These are phyloP conservation scores for Sphaceloma murrayae DNA, from an alignment of 2,329 filamentous ascomycete genomes.

Conservation along the genomic window DNA sequence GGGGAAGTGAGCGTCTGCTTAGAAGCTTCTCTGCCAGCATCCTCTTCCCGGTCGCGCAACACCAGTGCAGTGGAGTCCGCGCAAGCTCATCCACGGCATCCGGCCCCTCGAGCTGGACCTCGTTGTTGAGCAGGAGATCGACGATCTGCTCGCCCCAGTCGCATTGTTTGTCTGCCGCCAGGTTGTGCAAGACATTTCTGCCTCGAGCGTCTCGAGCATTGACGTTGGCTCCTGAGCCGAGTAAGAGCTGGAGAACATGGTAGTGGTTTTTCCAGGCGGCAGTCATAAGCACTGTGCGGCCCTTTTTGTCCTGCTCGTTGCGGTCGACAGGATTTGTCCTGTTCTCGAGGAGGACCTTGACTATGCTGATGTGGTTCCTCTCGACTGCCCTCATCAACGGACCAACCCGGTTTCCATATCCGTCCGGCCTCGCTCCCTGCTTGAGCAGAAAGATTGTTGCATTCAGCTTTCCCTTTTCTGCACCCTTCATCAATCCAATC, in stretches of 20 bases:
- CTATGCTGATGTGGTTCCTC: constrained; percentile 35
- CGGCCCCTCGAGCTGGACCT: constrained; percentile 19
- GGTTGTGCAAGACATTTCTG: constrained; percentile 32
- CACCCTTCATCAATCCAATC: constrained; percentile 33
- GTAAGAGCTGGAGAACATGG: constrained; percentile 32
- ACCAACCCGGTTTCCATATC: constrained; percentile 24
- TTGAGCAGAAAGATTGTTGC: constrained; percentile 29
- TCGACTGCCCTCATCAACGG: constrained; percentile 34
- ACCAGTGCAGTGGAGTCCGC: constrained; percentile 24
- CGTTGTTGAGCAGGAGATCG: constrained; percentile 21
- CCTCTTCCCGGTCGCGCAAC: constrained; percentile 22
- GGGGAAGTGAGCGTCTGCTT: constrained; percentile 18
- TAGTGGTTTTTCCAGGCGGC: constrained; percentile 37
- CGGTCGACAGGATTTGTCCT: constrained; percentile 16
- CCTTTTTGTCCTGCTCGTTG: constrained; percentile 35
- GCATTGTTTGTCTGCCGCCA: constrained; percentile 33
- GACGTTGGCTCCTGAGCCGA: constrained; percentile 24
- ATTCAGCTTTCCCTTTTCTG: constrained; percentile 29
- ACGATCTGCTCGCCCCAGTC: constrained; percentile 20
- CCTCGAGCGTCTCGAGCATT: constrained; percentile 21
- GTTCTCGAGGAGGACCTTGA: constrained; percentile 31
- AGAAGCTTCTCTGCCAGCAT: constrained; percentile 22
- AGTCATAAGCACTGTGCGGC: constrained; percentile 36
- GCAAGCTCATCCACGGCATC: constrained; percentile 21
- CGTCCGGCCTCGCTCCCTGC: constrained; percentile 32